Base-by-base conservation (phyloP, 768 basidiomycete genomes). In the Lactarius sanguifluus region DNA sequence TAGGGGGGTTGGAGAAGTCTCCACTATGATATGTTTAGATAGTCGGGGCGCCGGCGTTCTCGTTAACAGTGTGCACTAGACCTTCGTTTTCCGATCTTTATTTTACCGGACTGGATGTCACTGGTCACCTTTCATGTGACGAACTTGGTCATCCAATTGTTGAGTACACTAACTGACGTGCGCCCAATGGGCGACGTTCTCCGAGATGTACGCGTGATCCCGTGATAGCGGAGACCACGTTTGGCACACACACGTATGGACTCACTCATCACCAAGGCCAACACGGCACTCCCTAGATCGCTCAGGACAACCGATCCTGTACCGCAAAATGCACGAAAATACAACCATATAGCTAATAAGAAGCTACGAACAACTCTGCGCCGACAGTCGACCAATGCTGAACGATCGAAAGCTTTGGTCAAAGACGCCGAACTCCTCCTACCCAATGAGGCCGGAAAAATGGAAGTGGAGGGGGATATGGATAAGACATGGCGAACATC, bases 401-500 rank as follows among this genome's bases (percentile, higher is more conserved):
- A 86, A 4, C 80, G 87, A n/a, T 76, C 85, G 28, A 84, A 87
- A 73, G 79, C 78, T 9, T 79, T 91, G 20, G 70, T 88, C 59
- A 78, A 89, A 58, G 91, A 93, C 79, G 86, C 89, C 25, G 89
- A 89, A 59, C 78, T 91, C 71, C 79, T 92, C n/a, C 76, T 87
- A 64, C 79, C 82, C 54, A 88, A 86, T 45, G 91, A 92, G 13
- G 81, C 78, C 1, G 96, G 96, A 1, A 77, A 81, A 63, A 86
- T 98, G 64, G 84, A 90, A 73, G 84, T 84, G 23, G 94, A 96
- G 71, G 85, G 83, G 2, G 86, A 85, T 61, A 81, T 98, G 77
- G 97, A 98, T 74, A 77, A 85, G 73, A 98, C 96, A 8, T 98
- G 94, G 95, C 82, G 92, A 65, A 82, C 94, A 9, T 81, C 84